Conservation (phyloP, 371 early-diverging fungal species). For the Synchytrium microbalum region DNA sequence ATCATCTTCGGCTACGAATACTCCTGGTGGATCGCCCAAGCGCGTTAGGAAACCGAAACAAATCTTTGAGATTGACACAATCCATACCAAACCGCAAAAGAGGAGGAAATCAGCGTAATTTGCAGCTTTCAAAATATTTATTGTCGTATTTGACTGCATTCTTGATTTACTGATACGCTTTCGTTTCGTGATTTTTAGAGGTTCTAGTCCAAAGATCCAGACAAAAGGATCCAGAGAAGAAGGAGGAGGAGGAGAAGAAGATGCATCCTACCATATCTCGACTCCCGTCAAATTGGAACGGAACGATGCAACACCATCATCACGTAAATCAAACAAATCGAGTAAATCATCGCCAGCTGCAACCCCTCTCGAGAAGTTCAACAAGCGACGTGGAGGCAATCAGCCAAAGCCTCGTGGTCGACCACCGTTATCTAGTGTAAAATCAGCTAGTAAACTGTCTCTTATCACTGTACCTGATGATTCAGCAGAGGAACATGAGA, state of each 20-base stretch:
- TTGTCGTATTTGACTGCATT: not conserved
- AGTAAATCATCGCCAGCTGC: too few relatives aligned
- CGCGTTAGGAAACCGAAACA: not conserved
- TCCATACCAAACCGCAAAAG: not conserved
- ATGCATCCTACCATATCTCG: not conserved
- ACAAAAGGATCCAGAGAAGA: not conserved
- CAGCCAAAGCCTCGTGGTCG: not conserved
- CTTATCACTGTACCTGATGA: slow-evolving; percentile 32
- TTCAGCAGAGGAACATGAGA: not conserved
- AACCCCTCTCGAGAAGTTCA: not conserved
- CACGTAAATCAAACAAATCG: not conserved
- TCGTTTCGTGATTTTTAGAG: not conserved
- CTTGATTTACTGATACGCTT: too few relatives aligned
- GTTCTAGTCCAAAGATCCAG: not conserved
- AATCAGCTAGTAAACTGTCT: not conserved
- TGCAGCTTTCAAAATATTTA: not conserved
- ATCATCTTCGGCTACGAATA: not conserved
- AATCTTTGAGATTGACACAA: not conserved
- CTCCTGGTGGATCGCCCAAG: not conserved
- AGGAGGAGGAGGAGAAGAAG: not conserved
- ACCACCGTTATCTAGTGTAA: not conserved
- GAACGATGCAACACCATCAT: not conserved
- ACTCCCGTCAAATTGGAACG: not conserved
- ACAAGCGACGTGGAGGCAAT: not conserved
- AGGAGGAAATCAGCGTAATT: not conserved